A percentile compares a stretch with the other conserved stretches of the same genome.
phyloP scores from a whole-genome alignment of 345 rosid species.

The Aquilaria yunnanensis region DNA sequence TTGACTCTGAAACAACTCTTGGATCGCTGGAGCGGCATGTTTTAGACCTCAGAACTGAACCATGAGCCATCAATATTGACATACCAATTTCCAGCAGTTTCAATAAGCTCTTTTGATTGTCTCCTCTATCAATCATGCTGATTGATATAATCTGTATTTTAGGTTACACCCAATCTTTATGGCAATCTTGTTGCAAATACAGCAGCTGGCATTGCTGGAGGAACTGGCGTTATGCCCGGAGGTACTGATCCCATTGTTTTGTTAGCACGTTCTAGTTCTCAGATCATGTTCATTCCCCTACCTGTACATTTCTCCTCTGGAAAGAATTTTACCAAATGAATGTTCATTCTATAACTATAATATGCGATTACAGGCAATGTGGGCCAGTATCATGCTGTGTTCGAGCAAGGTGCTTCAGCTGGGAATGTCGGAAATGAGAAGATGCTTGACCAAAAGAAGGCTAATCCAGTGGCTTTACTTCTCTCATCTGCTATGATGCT shows the following conservation, averaged over 20 bases:
- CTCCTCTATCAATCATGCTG: too few relatives aligned
- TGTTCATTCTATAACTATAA: too few relatives aligned
- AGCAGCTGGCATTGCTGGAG: slow-evolving; percentile 98
- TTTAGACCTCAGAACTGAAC: too few relatives aligned
- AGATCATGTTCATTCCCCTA: not conserved
- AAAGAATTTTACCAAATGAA: not conserved
- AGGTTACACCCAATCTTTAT: slow-evolving; percentile 94
- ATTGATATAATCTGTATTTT: slow-evolving; percentile 12
- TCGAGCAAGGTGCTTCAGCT: slow-evolving; percentile 98
- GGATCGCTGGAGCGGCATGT: too few relatives aligned
- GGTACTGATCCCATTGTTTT: slow-evolving; percentile 30
- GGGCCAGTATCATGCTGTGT: slow-evolving; percentile 87
- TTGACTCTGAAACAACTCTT: too few relatives aligned
- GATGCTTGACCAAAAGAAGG: slow-evolving; percentile 55
- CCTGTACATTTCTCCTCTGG: not conserved
- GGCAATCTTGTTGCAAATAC: slow-evolving; percentile 92
- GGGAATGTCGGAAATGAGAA: slow-evolving; percentile 87
- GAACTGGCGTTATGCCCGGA: slow-evolving; percentile 99
- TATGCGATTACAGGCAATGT: slow-evolving; percentile 60
- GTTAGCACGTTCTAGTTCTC: not conserved
- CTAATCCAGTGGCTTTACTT: slow-evolving; percentile 90
- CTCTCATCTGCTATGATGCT: slow-evolving; percentile 99
- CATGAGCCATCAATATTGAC: too few relatives aligned
- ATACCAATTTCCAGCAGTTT: too few relatives aligned
- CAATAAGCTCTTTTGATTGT: too few relatives aligned